Conservation (phyloP, 495 filamentous ascomycete species). For the Penicillium mononematosum region DNA sequence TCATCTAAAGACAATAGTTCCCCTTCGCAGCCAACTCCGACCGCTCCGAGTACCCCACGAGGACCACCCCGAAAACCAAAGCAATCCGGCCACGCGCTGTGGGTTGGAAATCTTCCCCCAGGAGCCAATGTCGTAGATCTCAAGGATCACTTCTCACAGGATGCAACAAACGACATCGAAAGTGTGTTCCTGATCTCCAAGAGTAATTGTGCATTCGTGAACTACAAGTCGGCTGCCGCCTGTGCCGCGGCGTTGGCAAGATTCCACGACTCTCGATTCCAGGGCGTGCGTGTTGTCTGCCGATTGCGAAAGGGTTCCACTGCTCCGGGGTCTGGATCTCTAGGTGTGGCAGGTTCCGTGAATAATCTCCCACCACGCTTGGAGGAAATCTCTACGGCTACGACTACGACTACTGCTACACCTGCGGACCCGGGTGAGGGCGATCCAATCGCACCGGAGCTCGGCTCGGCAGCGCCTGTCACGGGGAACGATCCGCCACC, state of each 20-base stretch:
- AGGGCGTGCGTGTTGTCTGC: slow-evolving; percentile 88
- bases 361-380: not conserved
- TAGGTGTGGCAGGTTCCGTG: not conserved
- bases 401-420: not conserved
- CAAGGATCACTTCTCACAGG: slow-evolving; percentile 87
- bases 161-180: slow-evolving; percentile 74
- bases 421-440: not conserved
- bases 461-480: not conserved
- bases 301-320: slow-evolving; percentile 65
- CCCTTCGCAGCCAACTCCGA: slow-evolving; percentile 15
- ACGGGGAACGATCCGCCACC: slow-evolving; percentile 25
- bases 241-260: slow-evolving; percentile 76
- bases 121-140: slow-evolving; percentile 74
- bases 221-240: slow-evolving; percentile 79
- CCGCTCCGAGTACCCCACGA: slow-evolving; percentile 57
- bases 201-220: slow-evolving; percentile 97
- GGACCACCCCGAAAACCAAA: slow-evolving; percentile 92
- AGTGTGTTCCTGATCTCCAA: slow-evolving; percentile 95
- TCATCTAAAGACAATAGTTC: slow-evolving; percentile 19
- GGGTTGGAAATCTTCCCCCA: slow-evolving; percentile 93
- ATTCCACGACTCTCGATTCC: slow-evolving; percentile 90
- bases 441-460: not conserved
- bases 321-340: slow-evolving; percentile 31
- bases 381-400: slow-evolving; percentile 8
- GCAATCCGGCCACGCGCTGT: slow-evolving; percentile 90